These are phyloP conservation scores for Millerozyma miso DNA, from an alignment of 805 yeast genomes.

Conservation along the genomic window DNA sequence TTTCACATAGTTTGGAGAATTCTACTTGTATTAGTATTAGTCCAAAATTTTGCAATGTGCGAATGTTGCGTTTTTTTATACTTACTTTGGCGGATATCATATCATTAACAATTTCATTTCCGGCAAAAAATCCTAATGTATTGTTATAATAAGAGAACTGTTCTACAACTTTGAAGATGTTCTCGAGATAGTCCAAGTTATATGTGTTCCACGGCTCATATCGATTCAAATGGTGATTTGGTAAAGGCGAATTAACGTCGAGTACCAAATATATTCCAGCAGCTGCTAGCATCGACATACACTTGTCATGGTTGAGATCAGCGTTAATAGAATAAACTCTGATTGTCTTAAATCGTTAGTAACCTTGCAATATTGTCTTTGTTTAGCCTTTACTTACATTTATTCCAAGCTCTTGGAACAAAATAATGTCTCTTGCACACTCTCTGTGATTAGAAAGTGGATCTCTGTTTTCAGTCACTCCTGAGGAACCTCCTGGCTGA, in stretches of 20 bases:
- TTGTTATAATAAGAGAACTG: slow-evolving; percentile 83
- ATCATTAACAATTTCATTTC: slow-evolving; percentile 87
- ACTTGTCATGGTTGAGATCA: slow-evolving; percentile 73
- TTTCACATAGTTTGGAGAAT: slow-evolving; percentile 72
- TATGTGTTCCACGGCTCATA: slow-evolving; percentile 94
- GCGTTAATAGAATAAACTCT: slow-evolving; percentile 87
- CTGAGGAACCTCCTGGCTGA: slow-evolving; percentile 94
- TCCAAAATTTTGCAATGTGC: background rate
- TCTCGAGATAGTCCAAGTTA: slow-evolving; percentile 63
- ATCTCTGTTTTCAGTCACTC: slow-evolving; percentile 52
- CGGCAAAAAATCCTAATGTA: slow-evolving; percentile 88
- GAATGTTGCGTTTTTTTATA: background rate
- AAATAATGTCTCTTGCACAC: slow-evolving; percentile 78
- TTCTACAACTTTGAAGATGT: slow-evolving; percentile 72
- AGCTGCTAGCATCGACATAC: slow-evolving; percentile 86
- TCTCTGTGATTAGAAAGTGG: slow-evolving; percentile 68
- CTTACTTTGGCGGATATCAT: slow-evolving; percentile 52
- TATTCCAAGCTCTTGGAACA: slow-evolving; percentile 80
- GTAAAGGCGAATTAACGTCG: slow-evolving; percentile 86
- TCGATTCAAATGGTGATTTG: slow-evolving; percentile 75
- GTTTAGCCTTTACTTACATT: slow-evolving; percentile 38
- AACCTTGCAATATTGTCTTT: background rate
- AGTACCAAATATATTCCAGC: slow-evolving; percentile 90
- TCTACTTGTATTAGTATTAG: slow-evolving; percentile 8
- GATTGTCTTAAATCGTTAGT: slow-evolving; percentile 45